Evolutionary conservation across 2,329 filamentous ascomycete genomes (phyloP).

Genomic region (Talaromyces islandicus): DNA sequence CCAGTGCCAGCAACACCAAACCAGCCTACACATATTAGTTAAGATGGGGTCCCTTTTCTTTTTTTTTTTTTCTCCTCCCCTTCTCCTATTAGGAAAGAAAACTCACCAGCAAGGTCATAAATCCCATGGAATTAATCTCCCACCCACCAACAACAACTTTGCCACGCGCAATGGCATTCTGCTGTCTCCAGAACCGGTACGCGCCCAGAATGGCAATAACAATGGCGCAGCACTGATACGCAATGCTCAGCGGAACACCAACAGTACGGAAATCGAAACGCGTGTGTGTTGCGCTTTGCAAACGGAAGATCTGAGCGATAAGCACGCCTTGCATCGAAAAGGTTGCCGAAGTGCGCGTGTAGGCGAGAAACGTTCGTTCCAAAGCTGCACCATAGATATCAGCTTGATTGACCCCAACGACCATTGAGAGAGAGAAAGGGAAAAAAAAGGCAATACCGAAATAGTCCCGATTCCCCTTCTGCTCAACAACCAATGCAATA

Average conservation of each 20-base stretch:
- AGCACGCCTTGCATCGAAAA: constrained; percentile 62
- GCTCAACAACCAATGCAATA: constrained; percentile 31
- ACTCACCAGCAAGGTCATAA: constrained; percentile 45
- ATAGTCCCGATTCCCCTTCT: constrained; percentile 37
- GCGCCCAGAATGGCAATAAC: constrained; percentile 49
- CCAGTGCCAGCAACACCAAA: constrained; percentile 3
- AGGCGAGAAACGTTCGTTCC: constrained; percentile 68
- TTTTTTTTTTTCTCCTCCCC: no score
- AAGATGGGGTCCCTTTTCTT: no score
- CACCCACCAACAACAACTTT: constrained; percentile 54
- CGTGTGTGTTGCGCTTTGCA: constrained; percentile 32
- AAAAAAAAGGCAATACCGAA: constrained; percentile 30
- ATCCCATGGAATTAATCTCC: constrained; percentile 49
- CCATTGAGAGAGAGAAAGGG: no score
- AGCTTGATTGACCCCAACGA: background rate
- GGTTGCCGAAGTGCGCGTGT: constrained; percentile 64
- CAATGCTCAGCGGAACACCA: constrained; percentile 52
- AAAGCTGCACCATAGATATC: constrained; percentile 49
- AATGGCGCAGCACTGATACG: constrained; percentile 47
- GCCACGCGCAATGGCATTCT: constrained; percentile 53
- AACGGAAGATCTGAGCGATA: constrained; percentile 62
- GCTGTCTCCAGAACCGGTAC: constrained; percentile 56
- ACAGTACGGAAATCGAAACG: constrained; percentile 55
- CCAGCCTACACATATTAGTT: constrained; percentile 1
- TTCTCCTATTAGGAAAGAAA: background rate